phyloP scores from a whole-genome alignment of 1,139 yeast genomes.

The Blastobotrys proliferans region DNA sequence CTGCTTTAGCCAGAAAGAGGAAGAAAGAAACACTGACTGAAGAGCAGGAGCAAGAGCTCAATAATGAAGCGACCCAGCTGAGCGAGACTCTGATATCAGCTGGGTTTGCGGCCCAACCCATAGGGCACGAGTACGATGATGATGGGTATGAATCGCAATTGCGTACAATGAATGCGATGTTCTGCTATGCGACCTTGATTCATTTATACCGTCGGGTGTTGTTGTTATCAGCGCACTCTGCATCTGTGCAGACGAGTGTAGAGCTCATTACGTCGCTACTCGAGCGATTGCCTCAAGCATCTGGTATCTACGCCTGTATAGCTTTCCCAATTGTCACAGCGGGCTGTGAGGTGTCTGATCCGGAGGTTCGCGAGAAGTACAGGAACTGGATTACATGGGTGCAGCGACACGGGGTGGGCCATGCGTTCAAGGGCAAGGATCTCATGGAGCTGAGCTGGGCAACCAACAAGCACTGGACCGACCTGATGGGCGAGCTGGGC shows the following conservation, averaged over 20 bases:
- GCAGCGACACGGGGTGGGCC: constrained; percentile 45
- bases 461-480: constrained; percentile 27
- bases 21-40: not conserved
- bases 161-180: constrained; percentile 47
- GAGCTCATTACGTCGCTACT: constrained; percentile 39
- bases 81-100: constrained; percentile 24
- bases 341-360: constrained; percentile 49
- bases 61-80: constrained; percentile 27
- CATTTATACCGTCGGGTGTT: constrained; percentile 51
- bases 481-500: constrained; percentile 29
- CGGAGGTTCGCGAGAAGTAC: constrained; percentile 37
- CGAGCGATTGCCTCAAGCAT: constrained; percentile 38
- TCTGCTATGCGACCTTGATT: constrained; percentile 48
- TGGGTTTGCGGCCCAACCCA: constrained; percentile 16
- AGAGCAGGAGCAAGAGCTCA: constrained; percentile 20
- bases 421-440: constrained; percentile 42
- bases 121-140: constrained; percentile 5
- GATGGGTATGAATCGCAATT: constrained; percentile 28
- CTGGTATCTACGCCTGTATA: constrained; percentile 50
- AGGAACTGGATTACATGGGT: constrained; percentile 39
- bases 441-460: constrained; percentile 51
- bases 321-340: constrained; percentile 52
- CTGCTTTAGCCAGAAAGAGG: constrained; percentile 40
- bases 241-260: constrained; percentile 45
- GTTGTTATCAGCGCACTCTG: constrained; percentile 42